Evolutionary conservation across 805 yeast genomes (phyloP), one percentile per base, ranked within the genome.

Genomic region (Priceomyces carsonii): DNA sequence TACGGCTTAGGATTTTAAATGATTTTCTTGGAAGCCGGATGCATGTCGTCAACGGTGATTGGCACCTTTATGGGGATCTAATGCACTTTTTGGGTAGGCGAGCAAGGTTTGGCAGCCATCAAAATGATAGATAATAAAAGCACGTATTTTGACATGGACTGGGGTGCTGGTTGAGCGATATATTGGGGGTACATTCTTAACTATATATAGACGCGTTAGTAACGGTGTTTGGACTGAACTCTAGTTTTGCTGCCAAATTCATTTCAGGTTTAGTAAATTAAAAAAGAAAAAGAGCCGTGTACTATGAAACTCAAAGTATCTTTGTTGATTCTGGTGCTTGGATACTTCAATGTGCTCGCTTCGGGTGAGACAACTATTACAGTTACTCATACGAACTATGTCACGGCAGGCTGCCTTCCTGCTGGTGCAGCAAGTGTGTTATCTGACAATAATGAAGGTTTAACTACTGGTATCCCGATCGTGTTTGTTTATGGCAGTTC

Each of bases 391-490:
- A 57, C 64, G 6, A 53, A 54, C 30, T 53, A 53, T 34, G 42
- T 55, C 24, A 47, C 56, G 7, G 55, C 57, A 9, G 44, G 32
- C 6, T 54, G 58, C 43, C 50, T 56, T 38, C 28, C 39, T 31
- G 29, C 43, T 17, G 41, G 39, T 14, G 43, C 54, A 22, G 37
- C 42, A 16, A 38, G 49, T 3, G 44, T 48, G n/a, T 38, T 57
- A 13, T 40, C 47, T 8, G 41, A 40, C n/a, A 47, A 51, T 26
- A 55, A 53, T 7, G 25, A 34, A 6, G 39, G 44, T 13, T 22
- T 42, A 18, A 35, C 50, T 8, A 37, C 48, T 3, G 69, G 69
- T 18, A 59, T 63, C 21, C 50, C 52, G 10, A 37, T 63, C n/a
- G 60, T 53, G 2, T 51, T 63, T 29, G 64, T 59, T 10, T 54